phyloP scores from a whole-genome alignment of 371 early-diverging fungal species.

The Mortierella sp. region DNA sequence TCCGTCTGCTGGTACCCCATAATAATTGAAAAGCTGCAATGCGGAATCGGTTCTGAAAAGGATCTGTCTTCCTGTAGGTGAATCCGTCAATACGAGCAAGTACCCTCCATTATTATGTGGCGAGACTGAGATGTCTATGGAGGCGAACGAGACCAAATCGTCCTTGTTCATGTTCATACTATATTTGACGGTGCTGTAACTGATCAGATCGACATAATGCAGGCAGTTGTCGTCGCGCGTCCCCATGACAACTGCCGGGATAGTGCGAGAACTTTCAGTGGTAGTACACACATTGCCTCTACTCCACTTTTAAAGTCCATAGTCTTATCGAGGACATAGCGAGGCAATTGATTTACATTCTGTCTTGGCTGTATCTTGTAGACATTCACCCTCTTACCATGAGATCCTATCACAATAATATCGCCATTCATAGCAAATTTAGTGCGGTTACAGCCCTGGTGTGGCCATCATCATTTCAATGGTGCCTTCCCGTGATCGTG shows the following conservation, averaged over 20 bases:
- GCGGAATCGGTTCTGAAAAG: slow-evolving; percentile 65
- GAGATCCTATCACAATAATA: slow-evolving; percentile 74
- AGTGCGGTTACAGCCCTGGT: slow-evolving; percentile 75
- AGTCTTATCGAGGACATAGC: slow-evolving; percentile 35
- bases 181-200: slow-evolving; percentile 56
- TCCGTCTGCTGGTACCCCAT: slow-evolving; percentile 71
- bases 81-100: slow-evolving; percentile 79
- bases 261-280: slow-evolving; percentile 44
- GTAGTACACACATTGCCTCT: slow-evolving; percentile 51
- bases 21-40: slow-evolving; percentile 73
- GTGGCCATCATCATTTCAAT: slow-evolving; percentile 75
- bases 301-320: slow-evolving; percentile 47
- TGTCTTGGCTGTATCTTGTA: slow-evolving; percentile 56
- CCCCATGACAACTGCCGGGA: slow-evolving; percentile 65
- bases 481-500: slow-evolving; percentile 58
- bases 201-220: slow-evolving; percentile 70
- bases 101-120: slow-evolving; percentile 66
- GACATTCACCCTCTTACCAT: slow-evolving; percentile 76
- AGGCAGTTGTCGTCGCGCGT: slow-evolving; percentile 80
- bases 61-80: slow-evolving; percentile 77
- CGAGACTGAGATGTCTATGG: slow-evolving; percentile 71
- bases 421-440: slow-evolving; percentile 72
- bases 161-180: slow-evolving; percentile 87
- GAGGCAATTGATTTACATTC: slow-evolving; percentile 17
- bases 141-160: slow-evolving; percentile 86